These are phyloP conservation scores for Ambrosiella cleistominuta DNA, from an alignment of 2,329 filamentous ascomycete genomes.

Conservation along the genomic window DNA sequence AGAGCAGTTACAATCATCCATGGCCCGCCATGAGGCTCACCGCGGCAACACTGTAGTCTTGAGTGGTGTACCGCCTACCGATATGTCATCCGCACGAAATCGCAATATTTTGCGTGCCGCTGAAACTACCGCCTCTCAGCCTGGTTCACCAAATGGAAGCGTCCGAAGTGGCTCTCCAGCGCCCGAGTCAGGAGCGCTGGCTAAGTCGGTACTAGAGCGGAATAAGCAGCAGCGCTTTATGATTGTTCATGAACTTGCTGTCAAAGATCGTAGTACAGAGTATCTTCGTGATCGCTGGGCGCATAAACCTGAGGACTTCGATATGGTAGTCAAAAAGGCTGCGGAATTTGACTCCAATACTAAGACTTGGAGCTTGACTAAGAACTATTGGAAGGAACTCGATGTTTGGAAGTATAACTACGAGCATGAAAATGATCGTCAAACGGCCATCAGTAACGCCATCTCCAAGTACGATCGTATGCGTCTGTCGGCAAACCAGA, in stretches of 20 bases:
- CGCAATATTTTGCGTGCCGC: constrained; percentile 13
- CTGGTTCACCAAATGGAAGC: constrained; percentile 38
- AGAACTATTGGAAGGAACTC: constrained; percentile 42
- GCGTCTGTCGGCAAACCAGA: constrained; percentile 36
- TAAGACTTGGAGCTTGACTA: constrained; percentile 38
- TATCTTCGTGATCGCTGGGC: constrained; percentile 33
- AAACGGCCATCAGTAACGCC: constrained; percentile 44
- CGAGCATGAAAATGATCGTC: constrained; percentile 32
- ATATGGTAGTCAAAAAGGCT: constrained; percentile 37
- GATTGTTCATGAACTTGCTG: constrained; percentile 44
- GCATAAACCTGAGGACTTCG: constrained; percentile 36
- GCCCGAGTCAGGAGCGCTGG: constrained; percentile 31
- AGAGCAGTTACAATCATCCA: constrained; percentile 29
- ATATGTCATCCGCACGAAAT: neutral
- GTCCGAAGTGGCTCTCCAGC: constrained; percentile 36
- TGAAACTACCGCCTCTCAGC: constrained; percentile 24
- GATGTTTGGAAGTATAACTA: constrained; percentile 48
- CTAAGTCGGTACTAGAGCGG: constrained; percentile 33
- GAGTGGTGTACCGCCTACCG: constrained; percentile 15
- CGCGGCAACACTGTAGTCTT: constrained; percentile 16
- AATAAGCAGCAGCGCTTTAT: constrained; percentile 35
- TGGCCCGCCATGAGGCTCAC: constrained; percentile 27
- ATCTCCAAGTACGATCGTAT: constrained; percentile 42
- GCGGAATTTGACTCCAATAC: constrained; percentile 31
- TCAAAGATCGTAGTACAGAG: constrained; percentile 31